Evolutionary conservation across 176 grass and related monocot genomes (phyloP), one percentile per base, ranked within the genome.

Genomic region (Zoysia pacifica): DNA sequence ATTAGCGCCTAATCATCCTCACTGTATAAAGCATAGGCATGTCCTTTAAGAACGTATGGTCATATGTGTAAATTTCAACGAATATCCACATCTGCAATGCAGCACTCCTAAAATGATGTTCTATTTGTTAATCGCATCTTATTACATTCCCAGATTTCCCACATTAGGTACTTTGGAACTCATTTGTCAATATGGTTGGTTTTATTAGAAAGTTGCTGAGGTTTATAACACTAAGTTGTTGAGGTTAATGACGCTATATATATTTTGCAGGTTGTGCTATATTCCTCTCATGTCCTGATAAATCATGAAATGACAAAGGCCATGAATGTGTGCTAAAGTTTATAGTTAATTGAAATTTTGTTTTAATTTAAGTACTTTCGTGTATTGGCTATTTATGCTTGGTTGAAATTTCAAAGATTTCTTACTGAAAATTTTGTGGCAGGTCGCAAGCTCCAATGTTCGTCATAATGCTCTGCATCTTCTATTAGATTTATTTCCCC

Each of bases 381-480:
- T 59, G 53, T 60, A 12, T 58, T 53, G 18, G 19, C 6, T 54
- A 55, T 68, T 68, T 43, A 35, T 3, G 7, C 44, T 35, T 67
- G 67, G 55, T 54, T 38, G 12, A 28, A 7, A 42, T 74, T 47
- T 42, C 40, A 77, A 45, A 55, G 19, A 14, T 65, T 79, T 71
- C 18, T 51, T 28, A 28, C 68, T 83, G 65, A 77, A 68, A 77
- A 11, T 79, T 42, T 77, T 77, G 80, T 91, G 72, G 42, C 82
- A 98, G 96, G 92, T 89, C 76, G 92, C 96, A 1, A 99, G 93
- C 85, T 95, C 90, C 56, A 92, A 93, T 73, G 96, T 99, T 70
- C 88, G 92, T 48, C 86, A 85, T 76, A 99, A 99, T 76, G 80
- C 92, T 47, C 88, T 94, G 46, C 88, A 95, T 88, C 88, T 99